Percentiles rank a stretch among this genome's conserved stretches.
Evolutionary conservation across 768 basidiomycete genomes (phyloP).

Genomic region (Rhodotorula babjevae): DNA sequence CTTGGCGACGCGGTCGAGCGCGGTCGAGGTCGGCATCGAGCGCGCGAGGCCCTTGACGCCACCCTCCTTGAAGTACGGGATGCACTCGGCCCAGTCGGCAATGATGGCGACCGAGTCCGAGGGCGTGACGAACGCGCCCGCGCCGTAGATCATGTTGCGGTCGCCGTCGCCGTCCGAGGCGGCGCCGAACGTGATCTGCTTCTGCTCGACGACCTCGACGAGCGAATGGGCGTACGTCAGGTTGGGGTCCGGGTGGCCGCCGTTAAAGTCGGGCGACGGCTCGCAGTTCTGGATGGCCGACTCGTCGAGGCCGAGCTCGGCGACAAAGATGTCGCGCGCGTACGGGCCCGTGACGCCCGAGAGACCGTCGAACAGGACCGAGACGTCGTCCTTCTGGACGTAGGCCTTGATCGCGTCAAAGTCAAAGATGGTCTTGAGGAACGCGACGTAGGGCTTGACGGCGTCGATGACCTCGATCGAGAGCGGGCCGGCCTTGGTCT

Average conservation of each 20-base stretch:
- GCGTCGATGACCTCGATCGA: constrained; percentile 89
- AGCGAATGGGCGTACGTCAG: constrained; percentile 92
- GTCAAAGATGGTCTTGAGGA: constrained; percentile 87
- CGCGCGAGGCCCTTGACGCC: constrained; percentile 94
- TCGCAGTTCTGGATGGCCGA: constrained; percentile 82
- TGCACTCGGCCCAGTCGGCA: constrained; percentile 84
- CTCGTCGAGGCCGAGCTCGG: constrained; percentile 71
- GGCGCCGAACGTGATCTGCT: constrained; percentile 84
- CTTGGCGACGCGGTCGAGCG: constrained; percentile 92
- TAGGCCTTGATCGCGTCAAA: constrained; percentile 86
- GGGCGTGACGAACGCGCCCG: constrained; percentile 95
- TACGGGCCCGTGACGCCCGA: constrained; percentile 98
- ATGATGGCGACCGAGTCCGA: constrained; percentile 98
- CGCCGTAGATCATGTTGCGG: constrained; percentile 99
- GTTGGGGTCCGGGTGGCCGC: constrained; percentile 97
- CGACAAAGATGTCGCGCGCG: constrained; percentile 78
- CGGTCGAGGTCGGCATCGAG: constrained; percentile 95
- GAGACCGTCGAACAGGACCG: constrained; percentile 89
- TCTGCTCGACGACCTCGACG: constrained; percentile 82
- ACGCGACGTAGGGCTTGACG: constrained; percentile 75
- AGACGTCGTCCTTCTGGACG: constrained; percentile 64
- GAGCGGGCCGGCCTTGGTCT: constrained; percentile 72
- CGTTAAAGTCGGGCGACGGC: constrained; percentile 91
- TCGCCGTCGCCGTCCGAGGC: constrained; percentile 98
- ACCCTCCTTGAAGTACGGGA: constrained; percentile 83